Base-by-base conservation (phyloP, 2,329 filamentous ascomycete species). In the Lachnellula willkommii region DNA sequence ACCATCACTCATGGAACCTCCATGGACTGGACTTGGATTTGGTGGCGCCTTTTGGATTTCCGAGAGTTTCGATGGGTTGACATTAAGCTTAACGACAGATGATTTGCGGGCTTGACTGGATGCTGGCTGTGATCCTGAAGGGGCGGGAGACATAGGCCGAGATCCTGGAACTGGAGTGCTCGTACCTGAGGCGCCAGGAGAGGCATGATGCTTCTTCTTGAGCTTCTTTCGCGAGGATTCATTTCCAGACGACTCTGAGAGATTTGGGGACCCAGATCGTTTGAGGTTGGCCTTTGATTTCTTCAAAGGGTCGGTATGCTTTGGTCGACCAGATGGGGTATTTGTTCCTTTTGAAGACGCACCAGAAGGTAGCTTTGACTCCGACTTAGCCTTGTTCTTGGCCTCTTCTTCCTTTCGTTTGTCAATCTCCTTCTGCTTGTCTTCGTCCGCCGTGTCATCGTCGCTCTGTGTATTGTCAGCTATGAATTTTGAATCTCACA, bases 231-330 rank as follows among this genome's bases (percentile, higher is more conserved):
- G 87, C 24, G 85, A 83, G 0, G 89, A 93, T 70, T 97, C 93
- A 64, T 92, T 95, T 52, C 90, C 93, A 69, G 90, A 95, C 9
- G 90, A 90, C 69, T 97, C 93, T 0, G 69, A 96, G 35, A 89
- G 79, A 61, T 92, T 88, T 3, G 92, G 90, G 15, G 91, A 96
- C 17, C 91, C 90, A 35, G 89, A 81, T 32, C 93, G 85, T 75
- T 96, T 96, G 52, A 93, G 80, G 35, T 83, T 85, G 65, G 72
- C 71, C 35, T 80, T 68, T 3, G 69, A 67, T 60, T 79, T 79
- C 66, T 80, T 81, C 53, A 76, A 65, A 15, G 77, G 66, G 63
- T 83, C 78, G 4, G 68, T 70, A 60, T 78, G 74, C 62, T 82
- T 82, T 42, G 74, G 72, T 35, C 79, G 77, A 39, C 81, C 81